Base-by-base conservation (phyloP, 2,329 filamentous ascomycete species). In the Penicillium sp. region DNA sequence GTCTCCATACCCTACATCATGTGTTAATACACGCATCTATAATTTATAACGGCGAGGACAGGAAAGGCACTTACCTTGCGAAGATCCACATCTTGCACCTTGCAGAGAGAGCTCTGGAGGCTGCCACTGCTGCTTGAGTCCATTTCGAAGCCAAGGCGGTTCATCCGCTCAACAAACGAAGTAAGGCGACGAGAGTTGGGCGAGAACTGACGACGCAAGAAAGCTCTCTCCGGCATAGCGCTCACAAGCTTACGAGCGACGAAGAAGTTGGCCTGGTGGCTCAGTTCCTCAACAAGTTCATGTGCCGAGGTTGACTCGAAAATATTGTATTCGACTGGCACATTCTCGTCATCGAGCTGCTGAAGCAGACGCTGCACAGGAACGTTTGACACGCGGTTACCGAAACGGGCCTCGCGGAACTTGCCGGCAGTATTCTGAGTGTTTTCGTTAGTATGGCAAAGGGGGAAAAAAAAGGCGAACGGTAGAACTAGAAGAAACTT, bases 321-420 rank as follows among this genome's bases (percentile, higher is more conserved):
- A 62, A 99, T 89, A 78, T 97, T 99, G 72, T 91, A 86, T 78
- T 96, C 92, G 39, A 97, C 92, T 2, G 93, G 94, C 51, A 97
- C 91, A 74, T 97, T 97, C 81, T 99, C 94, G 66, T 99, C 94
- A 66, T 99, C 94, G 39, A 97, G 83, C 76, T 96, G 92, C 75
- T 96, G 92, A 59, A 97, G 81, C 45, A 99, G 83, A 55, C 94
- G 89, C 50, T 99, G 84, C 39, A 93, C 88, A 34, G 92, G 89
- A 66, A 96, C 89, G 13, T 89, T 86, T 61, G 89, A 85, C 42
- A 86, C 86, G 35, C 89, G 88, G 50, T 92, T 88, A 55, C 89
- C 90, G 57, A 97, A 89, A 57, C 94, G 89, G 48, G 85, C 82
- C 76, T 97, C 90, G 42, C 92, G 89, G 82, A 97, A 95, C 74